Percentiles rank a stretch among this genome's conserved stretches.
Conservation (phyloP, 192 early-diverging fungal species). For the Funneliformis geosporum region DNA sequence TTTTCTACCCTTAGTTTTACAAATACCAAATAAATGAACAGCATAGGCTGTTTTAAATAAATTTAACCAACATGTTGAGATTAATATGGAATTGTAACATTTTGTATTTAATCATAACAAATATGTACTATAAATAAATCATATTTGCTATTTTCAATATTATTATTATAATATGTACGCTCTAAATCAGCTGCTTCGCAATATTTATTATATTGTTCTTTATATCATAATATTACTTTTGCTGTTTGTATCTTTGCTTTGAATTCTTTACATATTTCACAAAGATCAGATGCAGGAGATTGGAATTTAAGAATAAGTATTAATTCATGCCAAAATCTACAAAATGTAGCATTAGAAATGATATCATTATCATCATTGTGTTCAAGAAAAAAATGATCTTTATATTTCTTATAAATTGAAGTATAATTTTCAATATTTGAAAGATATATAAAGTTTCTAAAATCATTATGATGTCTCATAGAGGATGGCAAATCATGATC, state of each 20-base stretch:
- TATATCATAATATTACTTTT: background rate
- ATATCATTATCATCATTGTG: background rate
- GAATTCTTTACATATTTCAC: background rate
- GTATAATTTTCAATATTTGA: background rate
- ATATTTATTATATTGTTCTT: background rate
- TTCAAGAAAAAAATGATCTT: background rate
- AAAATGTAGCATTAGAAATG: background rate
- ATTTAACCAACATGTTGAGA: no score
- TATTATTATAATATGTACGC: no score
- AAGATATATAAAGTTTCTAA: background rate
- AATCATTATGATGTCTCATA: background rate
- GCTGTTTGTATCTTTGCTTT: background rate
- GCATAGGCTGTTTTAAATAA: no score
- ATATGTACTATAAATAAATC: background rate
- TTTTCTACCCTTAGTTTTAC: no score
- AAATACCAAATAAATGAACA: no score
- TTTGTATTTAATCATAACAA: no score
- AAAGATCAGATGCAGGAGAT: background rate
- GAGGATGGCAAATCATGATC: background rate
- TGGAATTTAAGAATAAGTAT: background rate
- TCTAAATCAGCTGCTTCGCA: background rate
- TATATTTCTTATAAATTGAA: background rate
- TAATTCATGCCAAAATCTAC: background rate
- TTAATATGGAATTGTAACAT: slow-evolving; percentile 2
- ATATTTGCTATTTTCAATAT: background rate